Base-by-base conservation (phyloP, 2,329 filamentous ascomycete species). In the Verticillium klebahnii region DNA sequence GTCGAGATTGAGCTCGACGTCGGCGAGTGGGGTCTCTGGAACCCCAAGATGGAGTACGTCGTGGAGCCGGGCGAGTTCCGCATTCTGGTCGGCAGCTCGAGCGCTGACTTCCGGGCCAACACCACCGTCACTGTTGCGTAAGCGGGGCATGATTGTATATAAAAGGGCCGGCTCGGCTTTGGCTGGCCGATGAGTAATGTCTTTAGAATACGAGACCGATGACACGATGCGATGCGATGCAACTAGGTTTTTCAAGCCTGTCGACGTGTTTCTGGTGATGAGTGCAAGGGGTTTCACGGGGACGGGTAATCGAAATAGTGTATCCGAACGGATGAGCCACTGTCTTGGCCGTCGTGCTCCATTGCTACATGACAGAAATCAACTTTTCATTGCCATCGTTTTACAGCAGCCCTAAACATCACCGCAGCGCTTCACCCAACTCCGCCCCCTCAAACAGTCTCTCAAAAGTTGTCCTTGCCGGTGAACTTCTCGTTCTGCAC, bases 401-500 rank as follows among this genome's bases (percentile, higher is more conserved):
- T 11, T 23, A 52, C 45, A 52, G 19, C 45, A 19, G 11, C 9
- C 45, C n/a, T 29, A 19, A 19, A 12, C 19, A 52, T 19, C 45
- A 45, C 19, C 45, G 23, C 19, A 23, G 25, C 19, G 19, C 45
- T 25, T 29, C 45, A 29, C n/a, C 45, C 11, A 52, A 52, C 45
- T 8, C n/a, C 45, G 12, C 9, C 45, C 19, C 9, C 19, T 25
- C 11, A 23, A 11, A 9, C n/a, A 52, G 11, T 19, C 25, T 15
- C 70, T 82, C 75, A 82, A 62, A 83, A 83, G 69, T 82, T 84
- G 39, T 76, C 73, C 76, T 84, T 78, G 57, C 78, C 80, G 6
- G 77, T 83, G 63, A 90, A 80, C 60, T 79, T 82, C 77, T 91
- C 88, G 69, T 96, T 96, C 79, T 96, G 92, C 58, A 97, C 81